These are phyloP conservation scores for Diaporthe velutina DNA, from an alignment of 2,329 filamentous ascomycete genomes.

Conservation along the genomic window DNA sequence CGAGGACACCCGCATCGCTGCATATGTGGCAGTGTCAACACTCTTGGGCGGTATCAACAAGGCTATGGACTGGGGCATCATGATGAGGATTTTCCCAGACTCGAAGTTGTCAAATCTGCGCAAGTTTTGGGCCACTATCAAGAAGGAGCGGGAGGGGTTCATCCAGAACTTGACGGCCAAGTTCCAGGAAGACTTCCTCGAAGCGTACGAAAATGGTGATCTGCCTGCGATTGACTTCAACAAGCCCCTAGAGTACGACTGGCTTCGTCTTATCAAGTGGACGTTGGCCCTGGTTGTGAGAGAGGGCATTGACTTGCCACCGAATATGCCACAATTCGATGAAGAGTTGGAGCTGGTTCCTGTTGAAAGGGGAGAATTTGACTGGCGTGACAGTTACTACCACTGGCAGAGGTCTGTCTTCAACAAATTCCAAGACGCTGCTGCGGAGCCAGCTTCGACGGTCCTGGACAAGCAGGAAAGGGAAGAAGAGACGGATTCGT, in stretches of 20 bases:
- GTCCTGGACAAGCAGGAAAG: slow-evolving; percentile 43
- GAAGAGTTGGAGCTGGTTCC: slow-evolving; percentile 51
- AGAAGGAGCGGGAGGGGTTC: slow-evolving; percentile 63
- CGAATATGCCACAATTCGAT: slow-evolving; percentile 56
- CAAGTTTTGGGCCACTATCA: slow-evolving; percentile 67
- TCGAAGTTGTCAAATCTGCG: slow-evolving; percentile 64
- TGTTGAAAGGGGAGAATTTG: slow-evolving; percentile 49
- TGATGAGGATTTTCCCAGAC: slow-evolving; percentile 68
- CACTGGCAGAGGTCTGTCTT: slow-evolving; percentile 66
- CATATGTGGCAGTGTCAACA: slow-evolving; percentile 69
- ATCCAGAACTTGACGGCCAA: slow-evolving; percentile 70
- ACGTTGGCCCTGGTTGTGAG: slow-evolving; percentile 65
- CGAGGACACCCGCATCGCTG: slow-evolving; percentile 63
- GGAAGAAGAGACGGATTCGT: slow-evolving; percentile 40
- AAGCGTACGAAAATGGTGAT: slow-evolving; percentile 74
- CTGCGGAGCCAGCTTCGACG: slow-evolving; percentile 60
- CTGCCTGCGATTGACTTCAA: slow-evolving; percentile 74
- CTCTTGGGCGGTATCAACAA: slow-evolving; percentile 72
- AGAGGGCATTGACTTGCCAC: slow-evolving; percentile 62
- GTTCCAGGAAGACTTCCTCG: slow-evolving; percentile 75
- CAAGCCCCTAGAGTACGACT: slow-evolving; percentile 75
- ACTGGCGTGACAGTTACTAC: slow-evolving; percentile 72
- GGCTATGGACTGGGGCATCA: slow-evolving; percentile 71
- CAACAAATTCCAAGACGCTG: slow-evolving; percentile 67
- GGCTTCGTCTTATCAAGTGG: slow-evolving; percentile 77